Evolutionary conservation across 108 stramenopile species (phyloP), one percentile per base, ranked within the genome.

Genomic region (Discostella stelligeroides): DNA sequence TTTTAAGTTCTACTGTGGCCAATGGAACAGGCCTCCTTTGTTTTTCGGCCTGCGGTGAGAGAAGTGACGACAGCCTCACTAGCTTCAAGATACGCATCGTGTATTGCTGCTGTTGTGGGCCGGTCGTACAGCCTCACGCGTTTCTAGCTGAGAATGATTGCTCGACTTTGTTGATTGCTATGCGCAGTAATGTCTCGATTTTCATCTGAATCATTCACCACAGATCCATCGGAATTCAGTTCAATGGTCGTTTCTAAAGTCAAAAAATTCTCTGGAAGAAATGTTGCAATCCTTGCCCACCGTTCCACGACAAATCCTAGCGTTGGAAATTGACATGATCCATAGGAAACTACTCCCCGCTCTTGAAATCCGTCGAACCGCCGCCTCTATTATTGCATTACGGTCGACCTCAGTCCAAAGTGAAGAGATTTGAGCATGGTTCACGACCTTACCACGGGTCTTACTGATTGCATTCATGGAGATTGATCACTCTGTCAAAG

Each of bases 261-360:
- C 98, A 96, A 99, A 75, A 98, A 99, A 34, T 91, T 78, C 75
- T 98, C 92, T n/a, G 93, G 82, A 14, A 92, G 68, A 84, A 98
- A 98, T 8, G 91, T 89, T 72, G 95, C 84, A 61, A 98, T 98
- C 48, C 92, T 66, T 14, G 94, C 92, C 91, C 96, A 96, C 54
- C 99, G 79, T 54, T 97, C 97, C 2, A 98, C 99, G n/a, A 99
- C 93, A 79, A 99, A 99, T 20, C 99, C 99, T 42, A 99, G 76
- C 3, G 98, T 98, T 0, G 99, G 99, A 74, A 99, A 99, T 69
- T 99, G 99, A 70, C 99, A 99, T 1, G 99, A 97, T 15, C 99
- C 99, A 72, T 98, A 99, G 43, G 84, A 86, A 20, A 99, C 75
- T 0, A 98, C 90, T 2, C 76, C 72, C 10, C 79, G 63, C 14